Percentiles rank a stretch among this genome's conserved stretches.
Evolutionary conservation across 345 rosid genomes (phyloP).

Genomic region (Arabis alpina): DNA sequence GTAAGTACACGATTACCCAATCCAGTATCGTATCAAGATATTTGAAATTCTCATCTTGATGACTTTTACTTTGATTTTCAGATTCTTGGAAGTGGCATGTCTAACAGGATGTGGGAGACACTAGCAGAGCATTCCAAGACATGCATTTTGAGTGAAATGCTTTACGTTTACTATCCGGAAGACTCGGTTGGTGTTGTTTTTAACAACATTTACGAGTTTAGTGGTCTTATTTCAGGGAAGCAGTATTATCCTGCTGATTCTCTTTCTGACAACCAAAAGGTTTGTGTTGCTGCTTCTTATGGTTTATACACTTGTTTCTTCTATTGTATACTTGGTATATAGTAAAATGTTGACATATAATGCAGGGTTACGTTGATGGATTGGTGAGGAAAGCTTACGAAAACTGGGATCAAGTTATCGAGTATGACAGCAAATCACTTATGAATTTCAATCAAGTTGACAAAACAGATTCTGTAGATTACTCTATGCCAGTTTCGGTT

Average conservation of each 20-base stretch:
- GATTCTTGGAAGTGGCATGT: slow-evolving; percentile 99
- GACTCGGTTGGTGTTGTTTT: slow-evolving; percentile 75
- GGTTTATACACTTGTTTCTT: slow-evolving; percentile 2
- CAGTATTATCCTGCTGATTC: slow-evolving; percentile 70
- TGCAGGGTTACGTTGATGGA: slow-evolving; percentile 75
- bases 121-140: slow-evolving; percentile 95
- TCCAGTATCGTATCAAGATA: slow-evolving; percentile 14
- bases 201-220: slow-evolving; percentile 76
- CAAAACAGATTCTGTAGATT: slow-evolving; percentile 45
- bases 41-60: slow-evolving; percentile 12
- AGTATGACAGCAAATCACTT: slow-evolving; percentile 86
- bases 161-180: slow-evolving; percentile 81
- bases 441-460: slow-evolving; percentile 56
- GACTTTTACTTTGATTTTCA: slow-evolving; percentile 43
- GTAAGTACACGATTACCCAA: slow-evolving; percentile 50
- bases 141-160: slow-evolving; percentile 76
- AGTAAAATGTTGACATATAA: slow-evolving; percentile 16
- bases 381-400: slow-evolving; percentile 96
- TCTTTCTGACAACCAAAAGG: slow-evolving; percentile 90
- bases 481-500: slow-evolving; percentile 55
- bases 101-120: slow-evolving; percentile 99
- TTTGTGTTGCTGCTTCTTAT: slow-evolving; percentile 32
- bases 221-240: slow-evolving; percentile 76
- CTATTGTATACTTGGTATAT: neutral
- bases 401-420: slow-evolving; percentile 90